Conservation (phyloP, 2,329 filamentous ascomycete genomes). For the Stylonectria norvegica region DNA sequence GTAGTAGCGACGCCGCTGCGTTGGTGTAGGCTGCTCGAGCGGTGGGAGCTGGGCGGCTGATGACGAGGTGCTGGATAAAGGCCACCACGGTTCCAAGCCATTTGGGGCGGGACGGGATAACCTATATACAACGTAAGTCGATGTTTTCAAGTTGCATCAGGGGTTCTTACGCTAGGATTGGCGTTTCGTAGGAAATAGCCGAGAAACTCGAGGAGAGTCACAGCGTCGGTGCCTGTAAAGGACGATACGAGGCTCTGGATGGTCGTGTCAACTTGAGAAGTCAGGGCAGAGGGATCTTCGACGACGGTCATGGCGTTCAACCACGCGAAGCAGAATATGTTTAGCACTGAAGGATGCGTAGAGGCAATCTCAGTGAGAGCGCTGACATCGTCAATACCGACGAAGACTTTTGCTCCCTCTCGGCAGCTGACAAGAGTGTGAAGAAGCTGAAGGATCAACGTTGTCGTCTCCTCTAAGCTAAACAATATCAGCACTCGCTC, state of each 20-base stretch:
- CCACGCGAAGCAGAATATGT: constrained; percentile 57
- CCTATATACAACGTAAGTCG: constrained; percentile 33
- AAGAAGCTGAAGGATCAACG: constrained; percentile 55
- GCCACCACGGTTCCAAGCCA: constrained; percentile 50
- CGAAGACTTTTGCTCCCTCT: constrained; percentile 48
- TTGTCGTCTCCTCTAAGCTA: constrained; percentile 52
- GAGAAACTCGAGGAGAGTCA: constrained; percentile 57
- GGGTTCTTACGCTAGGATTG: constrained; percentile 41
- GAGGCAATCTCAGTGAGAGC: constrained; percentile 56
- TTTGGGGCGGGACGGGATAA: constrained; percentile 45
- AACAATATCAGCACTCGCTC: not conserved
- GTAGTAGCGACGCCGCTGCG: constrained; percentile 55
- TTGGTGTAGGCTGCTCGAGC: constrained; percentile 59
- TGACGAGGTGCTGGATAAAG: constrained; percentile 53
- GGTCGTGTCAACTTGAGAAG: constrained; percentile 43
- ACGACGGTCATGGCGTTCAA: constrained; percentile 42
- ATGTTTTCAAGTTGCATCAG: not conserved
- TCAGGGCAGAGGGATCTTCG: constrained; percentile 31
- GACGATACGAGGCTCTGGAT: constrained; percentile 48
- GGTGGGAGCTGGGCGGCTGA: constrained; percentile 51
- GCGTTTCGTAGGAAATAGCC: constrained; percentile 50
- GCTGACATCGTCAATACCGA: constrained; percentile 49
- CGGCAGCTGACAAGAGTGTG: constrained; percentile 51
- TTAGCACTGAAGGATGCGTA: constrained; percentile 49
- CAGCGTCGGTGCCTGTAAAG: constrained; percentile 58